Evolutionary conservation across 1,139 yeast species (phyloP).

Genomic region (Yamadazyma sp.): DNA sequence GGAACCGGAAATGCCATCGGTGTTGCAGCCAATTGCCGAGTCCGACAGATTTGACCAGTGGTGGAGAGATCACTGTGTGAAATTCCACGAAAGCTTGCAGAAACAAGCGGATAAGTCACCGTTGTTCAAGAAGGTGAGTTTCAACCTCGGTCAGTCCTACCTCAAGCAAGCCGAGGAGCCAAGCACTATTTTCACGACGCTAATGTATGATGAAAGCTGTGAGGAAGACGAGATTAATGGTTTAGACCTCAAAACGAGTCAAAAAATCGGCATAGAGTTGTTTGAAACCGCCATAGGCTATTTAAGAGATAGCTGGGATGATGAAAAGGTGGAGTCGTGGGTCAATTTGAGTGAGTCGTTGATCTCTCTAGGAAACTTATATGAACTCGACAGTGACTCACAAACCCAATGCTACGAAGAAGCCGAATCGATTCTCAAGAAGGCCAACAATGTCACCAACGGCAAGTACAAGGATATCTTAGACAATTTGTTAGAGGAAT

Average conservation of each 20-base stretch:
- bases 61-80: slow-evolving; percentile 55
- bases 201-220: slow-evolving; percentile 58
- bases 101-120: slow-evolving; percentile 12
- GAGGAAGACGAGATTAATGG: slow-evolving; percentile 41
- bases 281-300: slow-evolving; percentile 58
- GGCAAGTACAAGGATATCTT: slow-evolving; percentile 68
- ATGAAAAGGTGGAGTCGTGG: slow-evolving; percentile 78
- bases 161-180: slow-evolving; percentile 66
- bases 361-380: slow-evolving; percentile 74
- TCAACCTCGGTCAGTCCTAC: slow-evolving; percentile 59
- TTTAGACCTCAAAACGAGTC: slow-evolving; percentile 42
- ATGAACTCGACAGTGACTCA: slow-evolving; percentile 60
- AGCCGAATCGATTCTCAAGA: slow-evolving; percentile 63
- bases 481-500: slow-evolving; percentile 34
- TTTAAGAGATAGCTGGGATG: slow-evolving; percentile 59
- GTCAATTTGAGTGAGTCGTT: slow-evolving; percentile 83
- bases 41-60: slow-evolving; percentile 48
- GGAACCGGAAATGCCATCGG: slow-evolving; percentile 35
- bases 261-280: slow-evolving; percentile 47
- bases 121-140: slow-evolving; percentile 30
- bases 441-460: slow-evolving; percentile 74
- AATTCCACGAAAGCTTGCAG: slow-evolving; percentile 40
- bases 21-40: slow-evolving; percentile 53
- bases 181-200: slow-evolving; percentile 51
- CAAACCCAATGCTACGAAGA: slow-evolving; percentile 63